Evolutionary conservation across 768 basidiomycete species (phyloP).

Genomic region (Antrodiella citrinella): DNA sequence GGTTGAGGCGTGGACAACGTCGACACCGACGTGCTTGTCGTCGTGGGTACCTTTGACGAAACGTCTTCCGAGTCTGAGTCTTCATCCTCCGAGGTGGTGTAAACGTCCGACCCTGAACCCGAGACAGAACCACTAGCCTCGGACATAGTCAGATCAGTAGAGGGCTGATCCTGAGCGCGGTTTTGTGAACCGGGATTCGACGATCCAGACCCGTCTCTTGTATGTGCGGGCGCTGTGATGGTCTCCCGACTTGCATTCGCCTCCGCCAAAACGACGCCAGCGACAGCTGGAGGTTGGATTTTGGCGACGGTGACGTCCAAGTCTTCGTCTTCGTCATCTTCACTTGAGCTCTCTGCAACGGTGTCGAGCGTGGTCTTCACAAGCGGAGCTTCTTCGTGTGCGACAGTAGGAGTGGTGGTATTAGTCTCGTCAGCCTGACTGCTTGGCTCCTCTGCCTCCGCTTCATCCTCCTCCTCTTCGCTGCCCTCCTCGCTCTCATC

Average conservation of each 20-base stretch:
- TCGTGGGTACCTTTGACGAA: not conserved
- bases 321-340: not conserved
- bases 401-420: not conserved
- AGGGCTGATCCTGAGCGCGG: not conserved
- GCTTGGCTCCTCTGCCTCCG: conserved; percentile 4
- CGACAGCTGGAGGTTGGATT: not conserved
- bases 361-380: not conserved
- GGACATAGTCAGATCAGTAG: no score
- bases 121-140: no score
- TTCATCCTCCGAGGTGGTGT: not conserved
- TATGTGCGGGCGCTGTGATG: not conserved
- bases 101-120: not conserved
- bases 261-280: not conserved
- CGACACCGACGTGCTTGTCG: not conserved
- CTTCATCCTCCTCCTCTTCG: conserved; percentile 6
- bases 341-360: not conserved
- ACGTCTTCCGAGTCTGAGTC: not conserved
- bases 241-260: not conserved
- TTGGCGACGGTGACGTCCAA: not conserved
- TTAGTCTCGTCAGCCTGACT: not conserved
- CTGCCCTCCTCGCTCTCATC: conserved; percentile 16
- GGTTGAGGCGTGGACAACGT: not conserved
- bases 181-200: not conserved
- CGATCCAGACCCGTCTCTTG: no score
- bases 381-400: not conserved